These are phyloP conservation scores for Myxozyma nipponensis DNA, from an alignment of 805 yeast genomes.

Conservation along the genomic window DNA sequence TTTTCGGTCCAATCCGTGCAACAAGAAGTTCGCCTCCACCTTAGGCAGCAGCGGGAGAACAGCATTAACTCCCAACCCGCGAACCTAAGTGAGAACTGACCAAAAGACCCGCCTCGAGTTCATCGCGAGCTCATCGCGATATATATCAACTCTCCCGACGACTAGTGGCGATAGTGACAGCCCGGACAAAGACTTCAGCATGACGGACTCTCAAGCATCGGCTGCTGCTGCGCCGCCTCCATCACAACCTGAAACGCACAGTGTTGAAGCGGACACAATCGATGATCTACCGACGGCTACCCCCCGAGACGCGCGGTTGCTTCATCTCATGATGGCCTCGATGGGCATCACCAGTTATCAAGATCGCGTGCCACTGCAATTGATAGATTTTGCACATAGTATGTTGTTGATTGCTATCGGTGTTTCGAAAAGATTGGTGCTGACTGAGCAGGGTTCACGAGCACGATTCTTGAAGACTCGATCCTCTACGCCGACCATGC, in stretches of 20 bases:
- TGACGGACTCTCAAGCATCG: background rate
- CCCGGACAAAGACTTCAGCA: background rate
- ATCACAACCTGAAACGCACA: background rate
- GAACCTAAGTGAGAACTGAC: too few relatives aligned
- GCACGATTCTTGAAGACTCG: conserved; percentile 84
- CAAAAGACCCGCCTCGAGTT: too few relatives aligned
- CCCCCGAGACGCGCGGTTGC: conserved; percentile 87
- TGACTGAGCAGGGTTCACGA: conserved; percentile 57
- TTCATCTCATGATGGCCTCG: conserved; percentile 87
- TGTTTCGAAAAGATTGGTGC: background rate
- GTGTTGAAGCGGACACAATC: conserved; percentile 1
- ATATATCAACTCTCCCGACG: too few relatives aligned
- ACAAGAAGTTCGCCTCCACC: too few relatives aligned
- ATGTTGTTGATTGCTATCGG: conserved; percentile 6
- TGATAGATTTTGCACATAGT: conserved; percentile 91
- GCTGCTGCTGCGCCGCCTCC: background rate
- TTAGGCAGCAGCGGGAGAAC: too few relatives aligned
- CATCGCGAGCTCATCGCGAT: too few relatives aligned
- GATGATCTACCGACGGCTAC: conserved; percentile 26
- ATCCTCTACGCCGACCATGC: conserved; percentile 79
- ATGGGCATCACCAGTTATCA: conserved; percentile 89
- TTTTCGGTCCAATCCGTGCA: too few relatives aligned
- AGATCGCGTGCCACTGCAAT: conserved; percentile 91
- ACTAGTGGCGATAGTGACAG: too few relatives aligned
- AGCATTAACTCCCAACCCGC: too few relatives aligned